Evolutionary conservation across 139 green algal genomes (phyloP).

Genomic region (Chlamydomonas sp.): DNA sequence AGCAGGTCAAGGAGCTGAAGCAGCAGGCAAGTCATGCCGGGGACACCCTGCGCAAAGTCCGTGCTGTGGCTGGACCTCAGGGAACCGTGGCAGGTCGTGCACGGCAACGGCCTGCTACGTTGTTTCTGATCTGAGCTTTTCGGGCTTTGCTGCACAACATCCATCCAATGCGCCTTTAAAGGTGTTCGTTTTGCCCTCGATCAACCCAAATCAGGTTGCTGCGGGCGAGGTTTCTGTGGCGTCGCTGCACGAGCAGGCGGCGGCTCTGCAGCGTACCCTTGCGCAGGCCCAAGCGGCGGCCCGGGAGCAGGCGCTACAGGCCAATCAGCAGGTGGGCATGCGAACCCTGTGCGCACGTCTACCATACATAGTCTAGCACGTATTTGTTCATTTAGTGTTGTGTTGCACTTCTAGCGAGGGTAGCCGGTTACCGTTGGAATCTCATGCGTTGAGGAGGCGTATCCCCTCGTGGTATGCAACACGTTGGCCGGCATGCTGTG

Average conservation of each 20-base stretch:
- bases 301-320: slow-evolving; percentile 6
- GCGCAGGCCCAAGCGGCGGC: background rate
- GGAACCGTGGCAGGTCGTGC: too few species aligned
- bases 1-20: too few species aligned
- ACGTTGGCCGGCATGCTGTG: background rate
- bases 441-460: background rate
- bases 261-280: slow-evolving; percentile 3
- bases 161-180: too few species aligned
- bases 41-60: too few species aligned
- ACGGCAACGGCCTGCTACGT: too few species aligned
- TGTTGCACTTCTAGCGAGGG: background rate
- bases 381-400: background rate
- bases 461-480: background rate
- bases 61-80: too few species aligned
- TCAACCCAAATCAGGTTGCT: background rate
- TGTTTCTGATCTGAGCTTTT: too few species aligned
- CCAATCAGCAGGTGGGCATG: slow-evolving; percentile 25
- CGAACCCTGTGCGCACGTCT: background rate
- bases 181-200: too few species aligned
- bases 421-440: background rate
- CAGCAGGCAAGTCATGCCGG: too few species aligned
- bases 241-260: slow-evolving; percentile 21
- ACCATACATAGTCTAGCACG: background rate
- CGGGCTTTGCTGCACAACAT: too few species aligned
- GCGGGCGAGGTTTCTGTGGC: slow-evolving; percentile 4